Percentiles rank a stretch among this genome's conserved stretches.
These are phyloP conservation scores for Penicillium steckii DNA, from an alignment of 495 filamentous ascomycete species.

Conservation along the genomic window DNA sequence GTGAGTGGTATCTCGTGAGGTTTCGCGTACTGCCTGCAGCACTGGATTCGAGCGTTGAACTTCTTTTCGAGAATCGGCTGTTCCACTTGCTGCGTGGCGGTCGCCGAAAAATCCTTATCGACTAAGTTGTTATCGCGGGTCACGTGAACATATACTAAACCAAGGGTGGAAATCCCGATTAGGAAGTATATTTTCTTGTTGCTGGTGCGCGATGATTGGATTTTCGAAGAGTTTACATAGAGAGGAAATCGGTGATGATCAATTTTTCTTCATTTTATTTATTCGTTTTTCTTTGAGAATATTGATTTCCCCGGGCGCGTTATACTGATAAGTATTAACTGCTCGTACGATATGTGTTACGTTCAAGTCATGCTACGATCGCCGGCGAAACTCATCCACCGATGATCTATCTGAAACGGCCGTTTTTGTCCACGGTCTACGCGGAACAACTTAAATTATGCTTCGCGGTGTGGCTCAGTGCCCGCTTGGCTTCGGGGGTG, in stretches of 20 bases:
- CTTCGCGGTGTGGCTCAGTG: background rate
- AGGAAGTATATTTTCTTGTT: background rate
- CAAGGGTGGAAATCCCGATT: background rate
- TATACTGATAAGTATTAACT: no score
- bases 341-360: no score
- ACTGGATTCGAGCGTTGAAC: constrained; percentile 11
- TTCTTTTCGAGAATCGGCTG: no score
- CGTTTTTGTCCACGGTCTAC: background rate
- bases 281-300: no score
- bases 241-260: no score
- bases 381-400: no score
- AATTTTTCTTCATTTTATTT: no score
- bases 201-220: background rate
- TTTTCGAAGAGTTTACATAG: no score
- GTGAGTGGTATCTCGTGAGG: no score
- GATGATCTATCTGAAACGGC: background rate
- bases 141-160: constrained; percentile 5
- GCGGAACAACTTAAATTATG: background rate
- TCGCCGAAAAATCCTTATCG: constrained; percentile 27
- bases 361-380: no score
- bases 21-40: constrained; percentile 30
- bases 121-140: constrained; percentile 20
- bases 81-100: background rate
- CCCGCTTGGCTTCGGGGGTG: background rate
- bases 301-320: no score